Evolutionary conservation across 441 rosid genomes (phyloP).

Genomic region (Hura crepitans): DNA sequence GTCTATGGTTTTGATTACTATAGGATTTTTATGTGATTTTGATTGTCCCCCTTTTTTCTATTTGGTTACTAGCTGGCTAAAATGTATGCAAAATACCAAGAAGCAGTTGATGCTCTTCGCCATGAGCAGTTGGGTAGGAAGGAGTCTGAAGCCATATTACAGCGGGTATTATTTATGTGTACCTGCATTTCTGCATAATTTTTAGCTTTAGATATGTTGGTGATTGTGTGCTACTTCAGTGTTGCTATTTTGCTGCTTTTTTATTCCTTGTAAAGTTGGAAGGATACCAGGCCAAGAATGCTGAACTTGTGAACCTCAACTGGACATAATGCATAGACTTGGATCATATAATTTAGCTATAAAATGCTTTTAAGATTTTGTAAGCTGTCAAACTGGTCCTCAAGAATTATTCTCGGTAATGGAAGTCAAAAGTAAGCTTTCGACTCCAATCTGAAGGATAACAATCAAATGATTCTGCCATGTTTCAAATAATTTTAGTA

Average conservation of each 20-base stretch:
- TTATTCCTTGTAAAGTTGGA: not conserved
- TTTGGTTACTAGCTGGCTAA: conserved; percentile 62
- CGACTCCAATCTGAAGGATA: too few species aligned
- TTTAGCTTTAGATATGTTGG: not conserved
- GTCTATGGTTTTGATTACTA: conserved; percentile 8
- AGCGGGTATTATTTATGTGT: conserved; percentile 51
- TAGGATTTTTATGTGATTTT: not conserved
- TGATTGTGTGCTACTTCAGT: not conserved
- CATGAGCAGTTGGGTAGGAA: conserved; percentile 96
- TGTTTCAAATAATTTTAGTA: too few species aligned
- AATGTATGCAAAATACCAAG: conserved; percentile 95
- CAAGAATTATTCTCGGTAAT: not conserved
- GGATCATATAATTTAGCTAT: not conserved
- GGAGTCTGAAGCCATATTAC: conserved; percentile 85
- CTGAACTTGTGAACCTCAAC: too few species aligned
- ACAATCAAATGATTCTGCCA: too few species aligned
- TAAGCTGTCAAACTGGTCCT: not conserved
- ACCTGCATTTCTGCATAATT: not conserved
- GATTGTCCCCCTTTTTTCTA: conserved; percentile 4
- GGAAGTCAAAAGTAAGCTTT: not conserved
- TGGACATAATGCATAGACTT: not conserved
- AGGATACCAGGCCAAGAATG: not conserved
- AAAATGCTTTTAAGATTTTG: not conserved
- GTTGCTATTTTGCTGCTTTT: not conserved
- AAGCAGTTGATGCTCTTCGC: conserved; percentile 91